Evolutionary conservation across 495 filamentous ascomycete genomes (phyloP).

Genomic region (Apiosordaria backusii): DNA sequence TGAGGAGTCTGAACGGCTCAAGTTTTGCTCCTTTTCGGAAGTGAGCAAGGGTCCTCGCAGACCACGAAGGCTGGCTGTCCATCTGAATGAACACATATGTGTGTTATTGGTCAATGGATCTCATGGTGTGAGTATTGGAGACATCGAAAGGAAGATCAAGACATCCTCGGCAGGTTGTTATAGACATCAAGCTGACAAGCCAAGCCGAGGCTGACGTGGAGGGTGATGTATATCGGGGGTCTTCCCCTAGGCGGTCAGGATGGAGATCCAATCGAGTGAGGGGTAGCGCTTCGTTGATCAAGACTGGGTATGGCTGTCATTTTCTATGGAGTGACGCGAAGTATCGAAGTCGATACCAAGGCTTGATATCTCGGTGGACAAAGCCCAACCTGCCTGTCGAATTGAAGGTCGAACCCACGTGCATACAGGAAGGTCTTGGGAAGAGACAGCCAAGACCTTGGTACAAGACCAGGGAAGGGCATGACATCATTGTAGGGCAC

Average conservation of each 20-base stretch:
- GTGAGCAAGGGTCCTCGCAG: background rate
- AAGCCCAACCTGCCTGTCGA: background rate
- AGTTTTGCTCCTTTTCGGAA: constrained; percentile 32
- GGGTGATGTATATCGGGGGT: background rate
- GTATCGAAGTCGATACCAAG: background rate
- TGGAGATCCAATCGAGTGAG: background rate
- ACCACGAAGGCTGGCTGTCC: constrained; percentile 9
- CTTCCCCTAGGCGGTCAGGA: background rate
- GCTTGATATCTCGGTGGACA: background rate
- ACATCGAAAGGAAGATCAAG: no score
- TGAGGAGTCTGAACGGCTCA: constrained; percentile 59
- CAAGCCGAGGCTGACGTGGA: constrained; percentile 3
- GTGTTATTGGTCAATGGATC: background rate
- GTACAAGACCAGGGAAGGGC: background rate
- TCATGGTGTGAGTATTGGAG: background rate
- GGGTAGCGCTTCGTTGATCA: background rate
- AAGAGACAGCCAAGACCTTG: background rate
- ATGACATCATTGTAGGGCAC: background rate
- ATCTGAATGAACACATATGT: background rate
- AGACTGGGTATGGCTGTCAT: background rate
- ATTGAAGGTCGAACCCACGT: background rate
- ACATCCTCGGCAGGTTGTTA: background rate
- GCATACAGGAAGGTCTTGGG: background rate
- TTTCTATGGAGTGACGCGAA: background rate
- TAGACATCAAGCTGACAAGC: background rate